Evolutionary conservation across 1,284 basidiomycete genomes (phyloP), one percentile per base, ranked within the genome.

Genomic region (Exobasidium cylindrosporum): DNA sequence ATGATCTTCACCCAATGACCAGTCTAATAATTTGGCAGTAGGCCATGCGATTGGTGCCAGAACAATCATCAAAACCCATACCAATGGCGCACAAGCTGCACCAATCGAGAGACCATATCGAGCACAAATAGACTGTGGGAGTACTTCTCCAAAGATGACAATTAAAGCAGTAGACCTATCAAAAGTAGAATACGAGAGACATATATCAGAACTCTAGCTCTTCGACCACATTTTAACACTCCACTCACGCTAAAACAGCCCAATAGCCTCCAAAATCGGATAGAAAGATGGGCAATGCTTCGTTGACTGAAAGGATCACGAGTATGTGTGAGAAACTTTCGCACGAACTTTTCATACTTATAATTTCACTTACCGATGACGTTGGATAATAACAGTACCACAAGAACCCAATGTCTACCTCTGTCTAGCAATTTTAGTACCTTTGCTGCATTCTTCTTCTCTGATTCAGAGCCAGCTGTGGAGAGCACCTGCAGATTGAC

Each of bases 331-430:
- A 23, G 40, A 31, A 26, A 44, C 40, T 13, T 4, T 17, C 45
- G 5, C 49, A 24, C 13, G 56, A 47, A 11, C 4, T 32, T 44
- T 11, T 29, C 23, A 4, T n/a, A n/a, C 13, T 21, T 55, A 6
- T 35, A 10, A 10, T 14, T 23, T 11, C 26, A 45, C 56, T 62
- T 47, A 62, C 60, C 61, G 43, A 92, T 90, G 63, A 93, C 91
- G 74, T 94, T 94, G 54, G 87, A 86, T 1, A 94, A 83, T 1
- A 96, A 84, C 5, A 91, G 89, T 54, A 95, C 92, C 60, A 79
- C 77, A 23, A 97, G 85, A 11, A 97, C 92, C 93, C 94, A 97
- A 81, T 97, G 94, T 11, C 92, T 85, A 0, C 93, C 91, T 72
- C 85, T 88, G 56, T 82, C 83, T 81, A 97, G 86, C 1, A 97